Evolutionary conservation across 73 alveolate species (phyloP), one percentile per base, ranked within the genome.

Genomic region (Tetrahymena malaccensis): DNA sequence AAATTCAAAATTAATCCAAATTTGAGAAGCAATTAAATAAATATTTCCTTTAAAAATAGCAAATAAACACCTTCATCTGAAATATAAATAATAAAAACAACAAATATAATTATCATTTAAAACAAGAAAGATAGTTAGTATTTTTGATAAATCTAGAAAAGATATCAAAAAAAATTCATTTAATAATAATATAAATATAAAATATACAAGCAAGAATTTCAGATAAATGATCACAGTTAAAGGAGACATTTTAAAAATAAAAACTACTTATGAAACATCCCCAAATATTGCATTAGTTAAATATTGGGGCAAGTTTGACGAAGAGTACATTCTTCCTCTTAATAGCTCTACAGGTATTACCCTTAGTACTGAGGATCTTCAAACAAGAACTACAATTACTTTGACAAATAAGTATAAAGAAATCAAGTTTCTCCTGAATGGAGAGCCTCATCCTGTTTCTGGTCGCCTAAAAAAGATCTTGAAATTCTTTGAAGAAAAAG

Each of bases 251-350:
- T 27, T 70, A 70, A 70, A 70, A 70, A 22, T 70, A 1, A 70
- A 70, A 33, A 70, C 94, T n/a, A 85, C 96, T 34, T 95, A 85
- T 35, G 94, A 89, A 89, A 95, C 97, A 37, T 56, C 97, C 22
- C 97, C 97, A 16, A 98, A 98, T 95, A 98, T 98, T 43, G 99
- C 99, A 12, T 96, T 98, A 55, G 97, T 98, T 27, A 98, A 98
- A 96, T 98, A 98, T 95, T 98, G 99, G 99, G 99, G 99, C 31
- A 98, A 98, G 96, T 97, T 96, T 43, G 97, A 98, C 95, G 99
- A 98, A 93, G 96, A 97, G 84, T 96, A 96, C 93, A 98, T 98
- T 84, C 98, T 98, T 13, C 99, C 99, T 17, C 85, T 97, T 84
- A 98, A 98, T 97, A 95, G 98, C 35, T 97, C 99, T 27, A 89